These are phyloP conservation scores for Trichoderma koningii DNA, from an alignment of 2,329 filamentous ascomycete species.

Conservation along the genomic window DNA sequence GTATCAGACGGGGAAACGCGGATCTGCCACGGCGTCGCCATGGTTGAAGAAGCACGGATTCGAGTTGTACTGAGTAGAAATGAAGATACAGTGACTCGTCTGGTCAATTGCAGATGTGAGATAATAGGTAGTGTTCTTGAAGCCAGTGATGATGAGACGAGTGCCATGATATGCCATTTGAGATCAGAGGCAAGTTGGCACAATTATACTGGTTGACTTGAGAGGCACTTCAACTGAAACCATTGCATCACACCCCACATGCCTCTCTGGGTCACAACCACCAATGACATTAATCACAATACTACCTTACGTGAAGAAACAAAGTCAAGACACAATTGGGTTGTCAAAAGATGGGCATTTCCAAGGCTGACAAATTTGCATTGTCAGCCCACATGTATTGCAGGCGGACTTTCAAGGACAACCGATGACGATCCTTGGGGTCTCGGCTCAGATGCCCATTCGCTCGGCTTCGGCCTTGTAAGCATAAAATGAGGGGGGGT, in stretches of 20 bases:
- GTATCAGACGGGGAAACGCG: conserved; percentile 51
- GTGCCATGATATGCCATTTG: not conserved
- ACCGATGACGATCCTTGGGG: not conserved
- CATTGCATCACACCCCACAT: conserved; percentile 4
- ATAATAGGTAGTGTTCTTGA: not conserved
- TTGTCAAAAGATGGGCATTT: conserved; percentile 3
- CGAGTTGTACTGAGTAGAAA: not conserved
- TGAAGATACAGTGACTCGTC: not conserved
- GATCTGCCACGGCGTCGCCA: conserved; percentile 54
- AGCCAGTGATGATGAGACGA: not conserved
- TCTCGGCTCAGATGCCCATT: not conserved
- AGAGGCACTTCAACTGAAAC: too few species aligned
- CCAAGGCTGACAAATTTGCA: conserved; percentile 15
- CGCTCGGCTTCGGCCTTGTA: not conserved
- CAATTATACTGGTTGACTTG: too few species aligned
- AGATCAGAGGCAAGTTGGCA: not conserved
- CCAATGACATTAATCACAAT: not conserved
- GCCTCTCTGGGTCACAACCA: not conserved
- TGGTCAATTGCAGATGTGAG: not conserved
- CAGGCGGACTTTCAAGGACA: not conserved
- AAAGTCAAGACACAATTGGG: not conserved
- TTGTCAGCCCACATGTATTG: not conserved
- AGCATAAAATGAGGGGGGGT: not conserved
- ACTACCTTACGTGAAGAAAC: not conserved
- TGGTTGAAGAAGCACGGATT: conserved; percentile 31